Conservation (phyloP, 306 rosid species). For the Lagenaria siceraria region DNA sequence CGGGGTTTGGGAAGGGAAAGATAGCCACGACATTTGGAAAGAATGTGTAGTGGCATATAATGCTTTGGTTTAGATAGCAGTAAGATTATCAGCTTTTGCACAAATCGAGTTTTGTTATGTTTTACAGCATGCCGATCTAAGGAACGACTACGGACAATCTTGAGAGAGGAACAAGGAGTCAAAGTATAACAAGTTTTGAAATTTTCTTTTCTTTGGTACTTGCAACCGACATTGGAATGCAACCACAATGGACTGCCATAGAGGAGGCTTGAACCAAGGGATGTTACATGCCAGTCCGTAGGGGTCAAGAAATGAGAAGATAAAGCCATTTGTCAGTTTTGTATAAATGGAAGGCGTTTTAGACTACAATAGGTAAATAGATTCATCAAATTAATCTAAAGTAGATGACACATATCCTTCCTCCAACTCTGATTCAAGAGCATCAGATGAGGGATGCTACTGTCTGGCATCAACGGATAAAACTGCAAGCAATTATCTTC, state of each 20-base stretch:
- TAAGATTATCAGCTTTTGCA: slow-evolving; percentile 64
- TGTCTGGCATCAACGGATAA: neutral
- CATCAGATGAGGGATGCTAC: neutral
- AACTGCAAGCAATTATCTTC: neutral
- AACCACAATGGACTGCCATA: slow-evolving; percentile 17
- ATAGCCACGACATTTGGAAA: slow-evolving; percentile 66
- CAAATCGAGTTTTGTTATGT: slow-evolving; percentile 59
- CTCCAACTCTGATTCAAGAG: neutral
- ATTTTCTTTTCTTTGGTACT: neutral
- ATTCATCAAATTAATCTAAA: neutral
- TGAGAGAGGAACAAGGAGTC: slow-evolving; percentile 43
- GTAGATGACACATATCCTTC: neutral
- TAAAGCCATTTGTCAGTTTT: slow-evolving; percentile 23
- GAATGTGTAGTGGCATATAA: slow-evolving; percentile 58
- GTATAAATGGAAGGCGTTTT: neutral
- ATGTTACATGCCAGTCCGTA: slow-evolving; percentile 17
- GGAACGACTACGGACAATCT: slow-evolving; percentile 55
- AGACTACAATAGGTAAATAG: neutral
- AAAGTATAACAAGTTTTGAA: slow-evolving; percentile 13
- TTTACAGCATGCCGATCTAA: slow-evolving; percentile 61
- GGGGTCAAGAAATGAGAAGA: slow-evolving; percentile 27
- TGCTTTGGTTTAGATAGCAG: slow-evolving; percentile 86
- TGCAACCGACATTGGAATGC: slow-evolving; percentile 13
- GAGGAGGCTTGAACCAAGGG: slow-evolving; percentile 29
- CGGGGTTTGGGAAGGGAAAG: slow-evolving; percentile 52